Evolutionary conservation across 805 yeast genomes (phyloP).

Genomic region (Monosporozyma yasuniensis): DNA sequence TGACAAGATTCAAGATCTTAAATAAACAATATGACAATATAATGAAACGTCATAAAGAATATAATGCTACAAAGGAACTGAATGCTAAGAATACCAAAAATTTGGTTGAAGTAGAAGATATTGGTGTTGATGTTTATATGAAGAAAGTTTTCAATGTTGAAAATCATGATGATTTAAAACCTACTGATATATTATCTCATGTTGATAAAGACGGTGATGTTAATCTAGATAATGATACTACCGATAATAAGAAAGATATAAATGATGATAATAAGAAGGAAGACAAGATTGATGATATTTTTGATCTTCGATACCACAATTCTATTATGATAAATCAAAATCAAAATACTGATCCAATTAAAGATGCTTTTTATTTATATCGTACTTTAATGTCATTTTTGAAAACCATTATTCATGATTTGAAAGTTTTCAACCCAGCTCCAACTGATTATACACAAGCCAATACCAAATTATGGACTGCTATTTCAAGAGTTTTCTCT

Average conservation of each 20-base stretch:
- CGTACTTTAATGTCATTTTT: constrained; percentile 82
- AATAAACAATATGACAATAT: constrained; percentile 64
- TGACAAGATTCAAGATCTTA: constrained; percentile 66
- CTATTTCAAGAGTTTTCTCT: constrained; percentile 73
- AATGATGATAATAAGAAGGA: constrained; percentile 7
- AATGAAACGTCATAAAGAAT: constrained; percentile 49
- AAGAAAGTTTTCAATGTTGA: constrained; percentile 23
- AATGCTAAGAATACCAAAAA: constrained; percentile 36
- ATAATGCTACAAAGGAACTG: constrained; percentile 37
- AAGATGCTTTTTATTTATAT: constrained; percentile 82
- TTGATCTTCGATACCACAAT: constrained; percentile 31
- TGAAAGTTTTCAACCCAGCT: constrained; percentile 84
- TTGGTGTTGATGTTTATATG: constrained; percentile 34
- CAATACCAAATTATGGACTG: constrained; percentile 63
- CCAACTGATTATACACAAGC: constrained; percentile 46
- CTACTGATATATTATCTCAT: not conserved
- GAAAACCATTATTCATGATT: constrained; percentile 80
- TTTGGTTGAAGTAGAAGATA: constrained; percentile 26
- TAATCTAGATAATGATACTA: constrained; percentile 11
- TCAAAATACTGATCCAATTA: constrained; percentile 51
- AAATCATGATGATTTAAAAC: constrained; percentile 19
- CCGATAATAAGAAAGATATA: constrained; percentile 7
- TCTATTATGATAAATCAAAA: constrained; percentile 31
- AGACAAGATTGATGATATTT: constrained; percentile 30
- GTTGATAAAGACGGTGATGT: constrained; percentile 9